phyloP scores from a whole-genome alignment of 331 rosid genomes.

The Saraca asoca region DNA sequence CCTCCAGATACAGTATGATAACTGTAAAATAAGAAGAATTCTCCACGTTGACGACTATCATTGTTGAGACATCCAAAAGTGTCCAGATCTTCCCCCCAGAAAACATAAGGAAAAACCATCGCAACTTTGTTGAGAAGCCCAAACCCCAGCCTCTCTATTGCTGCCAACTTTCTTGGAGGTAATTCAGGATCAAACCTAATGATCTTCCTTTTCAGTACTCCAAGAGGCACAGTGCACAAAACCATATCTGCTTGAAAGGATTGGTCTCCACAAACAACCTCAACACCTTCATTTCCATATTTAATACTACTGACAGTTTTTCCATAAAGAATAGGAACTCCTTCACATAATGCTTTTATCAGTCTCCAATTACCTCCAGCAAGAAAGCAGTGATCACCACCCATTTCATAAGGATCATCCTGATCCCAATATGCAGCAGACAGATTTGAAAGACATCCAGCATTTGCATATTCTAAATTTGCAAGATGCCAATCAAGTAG shows the following conservation, averaged over 20 bases:
- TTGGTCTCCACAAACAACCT: slow-evolving; percentile 75
- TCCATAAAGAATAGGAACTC: slow-evolving; percentile 77
- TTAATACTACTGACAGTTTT: slow-evolving; percentile 60
- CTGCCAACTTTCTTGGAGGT: slow-evolving; percentile 76
- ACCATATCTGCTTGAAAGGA: slow-evolving; percentile 70
- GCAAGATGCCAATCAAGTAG: slow-evolving; percentile 96
- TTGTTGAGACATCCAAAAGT: slow-evolving; percentile 92
- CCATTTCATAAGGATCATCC: slow-evolving; percentile 67
- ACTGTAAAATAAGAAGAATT: slow-evolving; percentile 81
- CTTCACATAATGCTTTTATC: slow-evolving; percentile 78
- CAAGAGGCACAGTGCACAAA: slow-evolving; percentile 93
- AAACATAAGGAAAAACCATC: slow-evolving; percentile 84
- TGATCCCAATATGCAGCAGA: slow-evolving; percentile 93
- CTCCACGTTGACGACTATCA: slow-evolving; percentile 73
- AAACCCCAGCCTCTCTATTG: slow-evolving; percentile 87
- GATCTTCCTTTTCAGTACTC: slow-evolving; percentile 70
- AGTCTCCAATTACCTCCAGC: slow-evolving; percentile 91
- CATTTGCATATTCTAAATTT: slow-evolving; percentile 92
- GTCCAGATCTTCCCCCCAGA: slow-evolving; percentile 95
- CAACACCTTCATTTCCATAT: slow-evolving; percentile 74
- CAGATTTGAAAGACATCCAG: slow-evolving; percentile 91
- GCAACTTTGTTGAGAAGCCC: slow-evolving; percentile 95
- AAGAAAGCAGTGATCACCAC: slow-evolving; percentile 95
- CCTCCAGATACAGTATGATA: slow-evolving; percentile 98
- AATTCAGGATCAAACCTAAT: slow-evolving; percentile 76